Percentiles rank a stretch among this genome's conserved stretches.
phyloP scores from a whole-genome alignment of 352 stramenopile species.

The Phytophthora nicotianae region DNA sequence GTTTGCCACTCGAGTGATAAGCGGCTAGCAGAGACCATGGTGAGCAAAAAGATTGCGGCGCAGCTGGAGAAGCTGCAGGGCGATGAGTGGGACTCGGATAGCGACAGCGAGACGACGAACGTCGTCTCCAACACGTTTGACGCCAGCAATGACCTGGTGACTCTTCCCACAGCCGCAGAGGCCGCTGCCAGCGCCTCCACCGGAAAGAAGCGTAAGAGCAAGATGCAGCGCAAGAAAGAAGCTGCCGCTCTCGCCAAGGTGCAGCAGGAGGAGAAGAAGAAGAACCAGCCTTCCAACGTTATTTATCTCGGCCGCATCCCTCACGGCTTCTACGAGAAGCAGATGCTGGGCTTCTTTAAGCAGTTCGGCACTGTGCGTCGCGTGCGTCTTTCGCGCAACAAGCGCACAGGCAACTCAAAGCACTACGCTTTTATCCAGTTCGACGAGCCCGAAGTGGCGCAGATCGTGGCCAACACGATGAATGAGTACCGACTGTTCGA shows the following conservation, averaged over 20 bases:
- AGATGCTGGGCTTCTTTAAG: conserved; percentile 95
- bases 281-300: conserved; percentile 77
- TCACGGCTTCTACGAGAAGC: conserved; percentile 96
- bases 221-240: conserved; percentile 49
- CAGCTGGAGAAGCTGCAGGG: conserved; percentile 84
- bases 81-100: conserved; percentile 88
- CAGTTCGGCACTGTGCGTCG: conserved; percentile 95
- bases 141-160: conserved; percentile 56
- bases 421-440: conserved; percentile 98
- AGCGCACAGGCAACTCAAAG: conserved; percentile 94
- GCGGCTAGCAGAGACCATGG: conserved; percentile 22
- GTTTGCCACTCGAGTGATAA: conserved; percentile 6
- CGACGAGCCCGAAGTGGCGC: conserved; percentile 90
- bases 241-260: conserved; percentile 24
- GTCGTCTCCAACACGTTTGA: conserved; percentile 47
- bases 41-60: conserved; percentile 79
- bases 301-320: conserved; percentile 98
- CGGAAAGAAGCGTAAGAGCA: conserved; percentile 51
- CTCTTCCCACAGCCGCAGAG: conserved; percentile 38
- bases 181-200: conserved; percentile 3
- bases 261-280: conserved; percentile 33
- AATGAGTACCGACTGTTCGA: conserved; percentile 95
- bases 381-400: conserved; percentile 94
- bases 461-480: conserved; percentile 95
- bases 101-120: conserved; percentile 54